These are phyloP conservation scores for Penicillium sp. DNA, from an alignment of 2,329 filamentous ascomycete genomes.

Conservation along the genomic window DNA sequence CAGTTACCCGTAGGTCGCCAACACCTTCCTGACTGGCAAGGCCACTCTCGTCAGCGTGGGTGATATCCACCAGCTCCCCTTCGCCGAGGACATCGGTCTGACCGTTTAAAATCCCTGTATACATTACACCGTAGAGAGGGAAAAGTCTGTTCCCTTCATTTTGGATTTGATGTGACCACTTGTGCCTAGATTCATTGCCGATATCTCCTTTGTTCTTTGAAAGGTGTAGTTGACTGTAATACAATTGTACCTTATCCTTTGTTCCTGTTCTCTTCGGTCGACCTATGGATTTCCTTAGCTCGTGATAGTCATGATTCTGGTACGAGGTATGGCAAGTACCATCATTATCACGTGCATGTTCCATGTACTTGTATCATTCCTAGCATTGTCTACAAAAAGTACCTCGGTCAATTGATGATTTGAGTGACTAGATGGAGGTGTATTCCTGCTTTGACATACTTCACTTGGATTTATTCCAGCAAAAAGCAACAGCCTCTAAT, in stretches of 20 bases:
- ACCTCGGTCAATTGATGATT: too few species aligned
- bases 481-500: background rate
- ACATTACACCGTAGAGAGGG: slow-evolving; percentile 38
- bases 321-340: background rate
- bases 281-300: background rate
- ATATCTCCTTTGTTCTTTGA: slow-evolving; percentile 36
- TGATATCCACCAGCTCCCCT: slow-evolving; percentile 87
- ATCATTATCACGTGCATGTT: background rate
- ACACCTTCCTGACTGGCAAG: slow-evolving; percentile 82
- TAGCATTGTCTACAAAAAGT: background rate
- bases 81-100: slow-evolving; percentile 88
- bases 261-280: slow-evolving; percentile 7
- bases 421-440: too few species aligned
- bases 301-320: background rate
- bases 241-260: slow-evolving; percentile 38
- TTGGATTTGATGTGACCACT: slow-evolving; percentile 30
- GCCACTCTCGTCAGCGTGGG: slow-evolving; percentile 86
- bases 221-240: slow-evolving; percentile 42
- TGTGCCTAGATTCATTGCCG: slow-evolving; percentile 40
- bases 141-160: slow-evolving; percentile 27
- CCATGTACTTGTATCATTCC: background rate
- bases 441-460: background rate
- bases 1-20: slow-evolving; percentile 65
- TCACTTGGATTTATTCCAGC: background rate
- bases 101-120: slow-evolving; percentile 67